phyloP scores from a whole-genome alignment of 768 basidiomycete genomes.

The Lyophyllum semitale region DNA sequence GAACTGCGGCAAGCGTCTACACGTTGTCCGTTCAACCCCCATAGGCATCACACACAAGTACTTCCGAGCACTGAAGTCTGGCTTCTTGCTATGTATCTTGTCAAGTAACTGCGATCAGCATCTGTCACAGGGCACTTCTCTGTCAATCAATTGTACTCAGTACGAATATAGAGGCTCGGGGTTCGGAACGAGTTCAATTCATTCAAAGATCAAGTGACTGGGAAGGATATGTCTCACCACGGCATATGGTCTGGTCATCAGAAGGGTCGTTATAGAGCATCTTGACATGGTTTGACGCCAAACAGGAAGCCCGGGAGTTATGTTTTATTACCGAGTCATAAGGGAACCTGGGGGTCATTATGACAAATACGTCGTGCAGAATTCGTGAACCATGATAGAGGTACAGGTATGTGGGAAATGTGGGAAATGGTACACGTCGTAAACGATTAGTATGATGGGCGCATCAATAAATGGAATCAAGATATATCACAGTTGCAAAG shows the following conservation, averaged over 20 bases:
- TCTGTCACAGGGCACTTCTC: too few species aligned
- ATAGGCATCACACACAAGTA: neutral
- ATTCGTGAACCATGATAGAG: neutral
- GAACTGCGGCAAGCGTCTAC: too few species aligned
- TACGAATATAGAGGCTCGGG: neutral
- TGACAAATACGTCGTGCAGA: neutral
- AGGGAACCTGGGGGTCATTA: neutral
- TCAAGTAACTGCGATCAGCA: neutral
- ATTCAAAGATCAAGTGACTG: neutral
- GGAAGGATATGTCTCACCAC: neutral
- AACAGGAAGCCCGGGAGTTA: neutral
- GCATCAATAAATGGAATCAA: neutral
- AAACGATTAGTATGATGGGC: neutral
- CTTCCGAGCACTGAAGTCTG: too few species aligned
- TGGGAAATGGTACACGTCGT: neutral
- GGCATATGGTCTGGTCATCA: neutral
- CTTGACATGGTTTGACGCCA: neutral
- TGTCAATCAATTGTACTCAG: too few species aligned
- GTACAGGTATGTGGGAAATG: neutral
- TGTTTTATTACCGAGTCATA: neutral
- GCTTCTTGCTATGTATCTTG: too few species aligned
- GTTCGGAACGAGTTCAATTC: neutral
- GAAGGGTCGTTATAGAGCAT: neutral
- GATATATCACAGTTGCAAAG: neutral
- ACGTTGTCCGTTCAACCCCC: too few species aligned